Evolutionary conservation across 371 early-diverging fungal genomes (phyloP), one percentile per base, ranked within the genome.

Genomic region (Parasitella parasitica): DNA sequence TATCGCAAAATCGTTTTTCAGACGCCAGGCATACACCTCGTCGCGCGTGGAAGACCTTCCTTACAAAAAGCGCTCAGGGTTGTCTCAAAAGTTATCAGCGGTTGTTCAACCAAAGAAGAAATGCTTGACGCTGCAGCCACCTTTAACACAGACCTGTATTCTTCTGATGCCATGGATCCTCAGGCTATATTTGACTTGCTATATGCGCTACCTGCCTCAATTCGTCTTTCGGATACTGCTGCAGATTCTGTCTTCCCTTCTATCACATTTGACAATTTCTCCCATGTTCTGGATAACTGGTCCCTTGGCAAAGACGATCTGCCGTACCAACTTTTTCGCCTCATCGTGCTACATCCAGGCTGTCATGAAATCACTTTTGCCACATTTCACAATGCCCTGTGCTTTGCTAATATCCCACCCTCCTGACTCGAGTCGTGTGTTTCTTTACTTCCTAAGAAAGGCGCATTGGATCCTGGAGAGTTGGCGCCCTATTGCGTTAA

Each of bases 241-340:
- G 7, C 46, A 4, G 32, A 8, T 6, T 13, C 15, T 7, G 41
- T 66, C 4, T 12, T 60, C 3, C 8, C 26, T n/a, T 16, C 48
- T 5, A 56, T 72, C 22, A 54, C 34, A 34, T 34, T 34, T 34
- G 34, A 34, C 6, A 9, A 34, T 22, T 30, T 32, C 3, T 59
- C 54, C 7, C 54, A 56, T 0, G 13, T 51, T 28, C 68, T 58
- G 5, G 54, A 27, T 5, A 50, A 35, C 4, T 56, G 46, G 26
- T 35, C 46, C 24, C 69, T 62, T 11, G 64, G 62, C 6, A 30
- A 54, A 13, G 69, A 64, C 57, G 61, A 59, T 9, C 57, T 67
- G 2, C 63, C 63, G 2, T 67, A 68, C 41, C 38, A 37, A 27
- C 37, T 60, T 4, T 9, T 63, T 1, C 24, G 18, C 2, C 53